phyloP scores from a whole-genome alignment of 768 basidiomycete genomes.

The Pisolithus orientalis region DNA sequence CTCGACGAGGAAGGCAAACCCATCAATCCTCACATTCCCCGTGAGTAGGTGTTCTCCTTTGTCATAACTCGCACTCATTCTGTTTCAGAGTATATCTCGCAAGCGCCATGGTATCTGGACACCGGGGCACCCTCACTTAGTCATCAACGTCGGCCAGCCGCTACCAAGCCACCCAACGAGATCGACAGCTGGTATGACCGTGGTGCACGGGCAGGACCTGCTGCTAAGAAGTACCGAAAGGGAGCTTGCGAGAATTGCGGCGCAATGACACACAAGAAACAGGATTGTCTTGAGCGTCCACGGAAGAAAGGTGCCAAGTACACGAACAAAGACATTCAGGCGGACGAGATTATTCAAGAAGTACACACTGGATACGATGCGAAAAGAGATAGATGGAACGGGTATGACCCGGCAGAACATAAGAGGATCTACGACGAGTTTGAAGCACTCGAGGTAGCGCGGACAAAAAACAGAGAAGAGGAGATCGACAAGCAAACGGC shows the following conservation, averaged over 20 bases:
- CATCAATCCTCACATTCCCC: slow-evolving; percentile 99
- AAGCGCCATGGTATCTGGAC: slow-evolving; percentile 98
- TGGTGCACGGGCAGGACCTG: slow-evolving; percentile 77
- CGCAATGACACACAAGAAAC: slow-evolving; percentile 85
- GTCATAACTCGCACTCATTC: not conserved
- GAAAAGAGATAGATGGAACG: slow-evolving; percentile 98
- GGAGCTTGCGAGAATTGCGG: slow-evolving; percentile 99
- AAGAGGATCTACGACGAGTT: slow-evolving; percentile 89
- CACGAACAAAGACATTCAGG: slow-evolving; percentile 82
- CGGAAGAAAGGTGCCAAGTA: slow-evolving; percentile 94
- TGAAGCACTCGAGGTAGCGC: slow-evolving; percentile 82
- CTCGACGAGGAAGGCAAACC: slow-evolving; percentile 91
- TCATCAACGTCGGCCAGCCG: slow-evolving; percentile 79
- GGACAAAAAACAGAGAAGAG: slow-evolving; percentile 89
- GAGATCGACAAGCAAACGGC: slow-evolving; percentile 97
- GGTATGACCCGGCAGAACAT: slow-evolving; percentile 88
- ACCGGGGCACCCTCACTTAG: slow-evolving; percentile 89
- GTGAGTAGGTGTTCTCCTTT: slow-evolving; percentile 41
- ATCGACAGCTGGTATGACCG: slow-evolving; percentile 92
- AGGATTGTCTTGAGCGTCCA: slow-evolving; percentile 94
- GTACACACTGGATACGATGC: slow-evolving; percentile 77
- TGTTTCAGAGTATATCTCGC: slow-evolving; percentile 86
- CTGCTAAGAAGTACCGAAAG: slow-evolving; percentile 94
- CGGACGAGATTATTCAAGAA: slow-evolving; percentile 87
- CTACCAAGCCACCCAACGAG: slow-evolving; percentile 54